Conservation (phyloP, 257 asterid genomes). For the Nicotiana otophora region DNA sequence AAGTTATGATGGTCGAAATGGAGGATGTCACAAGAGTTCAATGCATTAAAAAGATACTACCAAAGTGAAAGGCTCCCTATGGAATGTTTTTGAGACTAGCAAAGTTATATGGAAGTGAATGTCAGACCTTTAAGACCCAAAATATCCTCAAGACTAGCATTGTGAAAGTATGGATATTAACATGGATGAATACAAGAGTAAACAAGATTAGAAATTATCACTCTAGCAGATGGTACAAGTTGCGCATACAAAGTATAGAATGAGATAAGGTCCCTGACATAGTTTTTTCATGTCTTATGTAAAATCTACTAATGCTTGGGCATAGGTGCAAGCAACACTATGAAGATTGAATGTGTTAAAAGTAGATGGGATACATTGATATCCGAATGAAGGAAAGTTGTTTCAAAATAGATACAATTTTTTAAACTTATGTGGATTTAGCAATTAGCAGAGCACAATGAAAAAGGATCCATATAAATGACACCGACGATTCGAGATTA, state of each 20-base stretch:
- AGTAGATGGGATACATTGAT: neutral
- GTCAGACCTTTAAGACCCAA: neutral
- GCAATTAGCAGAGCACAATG: neutral
- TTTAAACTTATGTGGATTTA: neutral
- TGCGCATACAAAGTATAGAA: neutral
- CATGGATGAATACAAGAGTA: neutral
- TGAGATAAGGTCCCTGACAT: neutral
- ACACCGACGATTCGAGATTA: neutral
- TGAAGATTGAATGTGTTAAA: neutral
- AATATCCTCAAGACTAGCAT: neutral
- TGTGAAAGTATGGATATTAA: neutral
- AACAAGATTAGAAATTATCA: neutral
- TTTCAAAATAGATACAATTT: neutral
- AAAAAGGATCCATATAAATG: neutral
- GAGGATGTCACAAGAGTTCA: neutral
- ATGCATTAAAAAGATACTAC: neutral
- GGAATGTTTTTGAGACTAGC: neutral
- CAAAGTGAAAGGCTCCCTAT: neutral
- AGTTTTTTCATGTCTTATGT: neutral
- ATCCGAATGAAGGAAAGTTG: neutral
- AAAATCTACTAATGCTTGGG: neutral
- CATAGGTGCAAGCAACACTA: neutral
- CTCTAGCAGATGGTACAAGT: neutral
- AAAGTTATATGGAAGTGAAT: neutral
- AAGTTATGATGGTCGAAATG: neutral